Evolutionary conservation across 1,284 basidiomycete species (phyloP).

Genomic region (Trametes sp.): DNA sequence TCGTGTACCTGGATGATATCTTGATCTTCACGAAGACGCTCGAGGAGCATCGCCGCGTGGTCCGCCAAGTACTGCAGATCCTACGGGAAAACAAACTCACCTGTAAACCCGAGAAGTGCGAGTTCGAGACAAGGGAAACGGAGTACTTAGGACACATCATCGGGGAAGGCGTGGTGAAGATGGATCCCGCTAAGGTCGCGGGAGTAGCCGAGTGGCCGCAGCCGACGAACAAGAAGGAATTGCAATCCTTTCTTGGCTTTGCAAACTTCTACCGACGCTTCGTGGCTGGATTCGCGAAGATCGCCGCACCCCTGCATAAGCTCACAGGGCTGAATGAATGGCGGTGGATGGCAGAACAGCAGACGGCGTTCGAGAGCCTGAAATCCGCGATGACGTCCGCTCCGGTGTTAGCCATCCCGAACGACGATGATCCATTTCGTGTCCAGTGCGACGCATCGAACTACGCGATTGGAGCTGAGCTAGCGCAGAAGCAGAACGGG

Average conservation of each 20-base stretch:
- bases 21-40: conserved; percentile 30
- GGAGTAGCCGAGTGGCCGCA: conserved; percentile 29
- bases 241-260: conserved; percentile 22
- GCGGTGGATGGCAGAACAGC: conserved; percentile 25
- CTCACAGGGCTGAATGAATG: conserved; percentile 30
- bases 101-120: conserved; percentile 40
- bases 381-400: conserved; percentile 36
- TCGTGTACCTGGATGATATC: conserved; percentile 39
- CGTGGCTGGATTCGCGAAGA: conserved; percentile 41
- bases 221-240: conserved; percentile 8
- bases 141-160: conserved; percentile 25
- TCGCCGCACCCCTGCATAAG: conserved; percentile 38
- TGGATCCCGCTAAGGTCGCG: conserved; percentile 13
- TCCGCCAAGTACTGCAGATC: conserved; percentile 39
- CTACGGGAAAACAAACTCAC: conserved; percentile 34
- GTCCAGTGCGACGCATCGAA: conserved; percentile 18
- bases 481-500: conserved; percentile 17
- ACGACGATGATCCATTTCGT: conserved; percentile 15
- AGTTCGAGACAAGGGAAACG: conserved; percentile 35
- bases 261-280: conserved; percentile 37
- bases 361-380: conserved; percentile 40
- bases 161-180: background rate
- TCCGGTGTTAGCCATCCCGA: conserved; percentile 27
- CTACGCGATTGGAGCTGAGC: conserved; percentile 16
- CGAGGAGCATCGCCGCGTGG: conserved; percentile 27